Conservation (phyloP, 306 rosid genomes). For the Biancaea sappan region DNA sequence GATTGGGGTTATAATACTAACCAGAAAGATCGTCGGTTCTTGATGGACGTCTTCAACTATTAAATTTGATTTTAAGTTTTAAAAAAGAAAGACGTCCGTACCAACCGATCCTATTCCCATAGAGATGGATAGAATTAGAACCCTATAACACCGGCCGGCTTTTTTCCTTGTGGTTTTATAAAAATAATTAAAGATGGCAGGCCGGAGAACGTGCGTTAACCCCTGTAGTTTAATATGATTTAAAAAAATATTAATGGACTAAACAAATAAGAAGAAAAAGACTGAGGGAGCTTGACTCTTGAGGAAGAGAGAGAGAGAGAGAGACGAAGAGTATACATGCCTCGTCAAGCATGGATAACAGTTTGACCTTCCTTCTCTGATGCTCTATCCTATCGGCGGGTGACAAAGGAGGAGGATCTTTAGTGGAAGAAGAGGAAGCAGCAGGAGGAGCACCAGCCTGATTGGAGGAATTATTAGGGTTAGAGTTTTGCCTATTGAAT, state of each 20-base stretch:
- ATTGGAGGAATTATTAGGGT: slow-evolving; percentile 61
- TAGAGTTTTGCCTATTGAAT: slow-evolving; percentile 48
- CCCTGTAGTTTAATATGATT: slow-evolving; percentile 32
- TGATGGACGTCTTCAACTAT: slow-evolving; percentile 45
- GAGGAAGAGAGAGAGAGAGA: slow-evolving; percentile 49
- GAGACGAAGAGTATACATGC: slow-evolving; percentile 68
- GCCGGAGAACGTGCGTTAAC: slow-evolving; percentile 52
- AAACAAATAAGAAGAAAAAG: slow-evolving; percentile 28
- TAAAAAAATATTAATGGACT: slow-evolving; percentile 23
- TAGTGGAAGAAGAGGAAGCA: slow-evolving; percentile 55
- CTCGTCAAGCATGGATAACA: slow-evolving; percentile 87
- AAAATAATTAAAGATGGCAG: slow-evolving; percentile 35
- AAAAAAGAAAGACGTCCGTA: slow-evolving; percentile 35
- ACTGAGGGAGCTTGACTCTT: slow-evolving; percentile 55
- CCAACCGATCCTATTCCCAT: slow-evolving; percentile 46
- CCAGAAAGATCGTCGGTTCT: slow-evolving; percentile 48
- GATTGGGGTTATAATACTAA: slow-evolving; percentile 31
- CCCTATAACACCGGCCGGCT: slow-evolving; percentile 62
- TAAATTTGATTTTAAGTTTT: slow-evolving; percentile 1
- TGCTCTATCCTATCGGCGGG: slow-evolving; percentile 83
- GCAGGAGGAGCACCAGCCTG: slow-evolving; percentile 38
- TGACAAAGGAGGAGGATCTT: slow-evolving; percentile 62
- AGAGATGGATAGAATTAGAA: too few relatives aligned
- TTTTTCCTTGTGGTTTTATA: slow-evolving; percentile 24
- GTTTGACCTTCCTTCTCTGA: slow-evolving; percentile 91